A percentile compares a stretch with the other conserved stretches of the same genome.
These are phyloP conservation scores for Pyrenophora graminea DNA, from an alignment of 2,329 filamentous ascomycete species.

Conservation along the genomic window DNA sequence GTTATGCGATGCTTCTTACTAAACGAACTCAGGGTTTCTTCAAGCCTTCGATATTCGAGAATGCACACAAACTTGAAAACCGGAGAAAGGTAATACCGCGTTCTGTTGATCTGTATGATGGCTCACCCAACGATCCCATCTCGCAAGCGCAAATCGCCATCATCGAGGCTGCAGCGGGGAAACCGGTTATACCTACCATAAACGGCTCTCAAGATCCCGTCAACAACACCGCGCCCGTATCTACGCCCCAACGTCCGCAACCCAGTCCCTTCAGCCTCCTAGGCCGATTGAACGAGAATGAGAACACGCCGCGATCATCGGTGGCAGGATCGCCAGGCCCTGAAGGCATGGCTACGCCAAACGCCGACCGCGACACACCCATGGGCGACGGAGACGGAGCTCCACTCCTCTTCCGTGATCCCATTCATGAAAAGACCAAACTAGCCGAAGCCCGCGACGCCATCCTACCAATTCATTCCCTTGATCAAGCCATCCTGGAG, in stretches of 20 bases:
- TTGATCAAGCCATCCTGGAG: conserved; percentile 88
- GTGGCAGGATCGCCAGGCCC: conserved; percentile 86
- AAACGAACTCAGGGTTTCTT: conserved; percentile 69
- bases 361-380: conserved; percentile 53
- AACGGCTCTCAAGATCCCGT: conserved; percentile 45
- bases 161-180: conserved; percentile 55
- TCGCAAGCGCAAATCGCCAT: conserved; percentile 80
- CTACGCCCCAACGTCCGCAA: conserved; percentile 53
- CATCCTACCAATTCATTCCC: conserved; percentile 78
- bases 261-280: conserved; percentile 70
- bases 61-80: conserved; percentile 75
- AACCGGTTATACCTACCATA: conserved; percentile 26
- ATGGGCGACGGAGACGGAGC: conserved; percentile 45
- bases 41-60: conserved; percentile 84
- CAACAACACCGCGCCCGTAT: conserved; percentile 52
- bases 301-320: conserved; percentile 80
- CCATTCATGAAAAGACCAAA: conserved; percentile 55
- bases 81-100: conserved; percentile 81
- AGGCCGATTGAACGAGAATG: conserved; percentile 68
- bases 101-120: conserved; percentile 92
- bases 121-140: conserved; percentile 85
- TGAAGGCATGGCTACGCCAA: conserved; percentile 77
- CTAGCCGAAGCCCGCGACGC: conserved; percentile 72
- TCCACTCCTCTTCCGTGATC: conserved; percentile 47
- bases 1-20: conserved; percentile 6